phyloP scores from a whole-genome alignment of 1,284 basidiomycete species.

The Puccinia triticina region DNA sequence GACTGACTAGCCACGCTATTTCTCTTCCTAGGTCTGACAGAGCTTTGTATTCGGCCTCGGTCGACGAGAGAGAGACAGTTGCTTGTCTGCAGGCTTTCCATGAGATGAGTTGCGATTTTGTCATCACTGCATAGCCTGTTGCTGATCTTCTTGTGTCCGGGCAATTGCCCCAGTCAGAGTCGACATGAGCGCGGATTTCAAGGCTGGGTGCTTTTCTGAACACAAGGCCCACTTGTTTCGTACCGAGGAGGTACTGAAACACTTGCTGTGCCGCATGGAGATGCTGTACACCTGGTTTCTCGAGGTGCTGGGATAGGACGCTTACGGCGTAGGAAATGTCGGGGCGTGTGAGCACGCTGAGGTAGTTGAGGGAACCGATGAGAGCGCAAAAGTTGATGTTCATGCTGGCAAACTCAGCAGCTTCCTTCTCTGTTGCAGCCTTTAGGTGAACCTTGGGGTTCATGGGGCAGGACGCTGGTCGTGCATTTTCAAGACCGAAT shows the following conservation, averaged over 20 bases:
- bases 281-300: not conserved
- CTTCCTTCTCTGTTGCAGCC: not conserved
- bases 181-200: not conserved
- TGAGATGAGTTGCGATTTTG: not conserved
- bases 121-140: not conserved
- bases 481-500: not conserved
- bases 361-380: not conserved
- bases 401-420: not conserved
- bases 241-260: not conserved
- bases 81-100: not conserved
- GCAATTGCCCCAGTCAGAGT: slow-evolving; percentile 7
- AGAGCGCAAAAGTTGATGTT: not conserved
- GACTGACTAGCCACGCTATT: not conserved
- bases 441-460: not conserved
- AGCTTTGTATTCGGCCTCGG: not conserved
- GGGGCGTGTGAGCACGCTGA: not conserved
- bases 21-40: not conserved
- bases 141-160: not conserved
- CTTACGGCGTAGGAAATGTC: not conserved
- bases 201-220: no score
- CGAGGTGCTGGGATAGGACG: not conserved
- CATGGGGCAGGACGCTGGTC: slow-evolving; percentile 60
- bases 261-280: not conserved
- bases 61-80: not conserved
- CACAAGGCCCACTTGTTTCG: not conserved